A percentile compares a stretch with the other conserved stretches of the same genome.
phyloP scores from a whole-genome alignment of 78 protist species.

The Isochrysis galbana region DNA sequence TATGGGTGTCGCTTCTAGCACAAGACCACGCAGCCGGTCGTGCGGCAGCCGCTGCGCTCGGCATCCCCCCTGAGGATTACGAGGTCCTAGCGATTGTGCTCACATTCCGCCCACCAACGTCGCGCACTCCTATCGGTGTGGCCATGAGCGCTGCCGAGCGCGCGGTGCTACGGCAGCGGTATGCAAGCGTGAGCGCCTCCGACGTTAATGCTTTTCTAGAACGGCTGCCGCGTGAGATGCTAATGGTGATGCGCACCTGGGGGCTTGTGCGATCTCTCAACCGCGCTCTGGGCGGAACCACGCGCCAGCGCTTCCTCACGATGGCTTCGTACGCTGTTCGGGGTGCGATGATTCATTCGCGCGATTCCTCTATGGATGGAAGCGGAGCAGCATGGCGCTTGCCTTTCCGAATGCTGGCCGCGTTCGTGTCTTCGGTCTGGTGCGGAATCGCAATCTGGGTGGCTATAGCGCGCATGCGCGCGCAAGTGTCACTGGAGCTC shows the following conservation, averaged over 20 bases:
- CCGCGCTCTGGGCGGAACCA: neutral
- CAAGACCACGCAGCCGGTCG: neutral
- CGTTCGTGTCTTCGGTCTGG: neutral
- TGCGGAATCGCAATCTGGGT: neutral
- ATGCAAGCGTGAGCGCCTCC: neutral
- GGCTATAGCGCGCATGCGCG: neutral
- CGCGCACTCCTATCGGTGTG: neutral
- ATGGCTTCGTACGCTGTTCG: neutral
- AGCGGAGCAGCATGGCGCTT: neutral
- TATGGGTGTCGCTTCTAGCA: neutral
- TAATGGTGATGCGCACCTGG: slow-evolving; percentile 14
- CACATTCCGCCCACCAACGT: neutral
- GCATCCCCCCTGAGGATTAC: neutral
- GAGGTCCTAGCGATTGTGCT: neutral
- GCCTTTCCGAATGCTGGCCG: neutral
- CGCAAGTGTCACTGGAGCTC: neutral
- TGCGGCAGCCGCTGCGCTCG: neutral
- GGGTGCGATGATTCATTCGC: neutral
- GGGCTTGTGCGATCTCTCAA: neutral
- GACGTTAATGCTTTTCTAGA: neutral
- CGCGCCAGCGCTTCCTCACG: neutral
- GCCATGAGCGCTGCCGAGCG: neutral
- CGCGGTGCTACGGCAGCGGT: neutral
- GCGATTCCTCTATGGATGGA: neutral
- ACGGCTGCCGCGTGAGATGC: neutral